Conservation (phyloP, 495 filamentous ascomycete species). For the Immersiella caudata region DNA sequence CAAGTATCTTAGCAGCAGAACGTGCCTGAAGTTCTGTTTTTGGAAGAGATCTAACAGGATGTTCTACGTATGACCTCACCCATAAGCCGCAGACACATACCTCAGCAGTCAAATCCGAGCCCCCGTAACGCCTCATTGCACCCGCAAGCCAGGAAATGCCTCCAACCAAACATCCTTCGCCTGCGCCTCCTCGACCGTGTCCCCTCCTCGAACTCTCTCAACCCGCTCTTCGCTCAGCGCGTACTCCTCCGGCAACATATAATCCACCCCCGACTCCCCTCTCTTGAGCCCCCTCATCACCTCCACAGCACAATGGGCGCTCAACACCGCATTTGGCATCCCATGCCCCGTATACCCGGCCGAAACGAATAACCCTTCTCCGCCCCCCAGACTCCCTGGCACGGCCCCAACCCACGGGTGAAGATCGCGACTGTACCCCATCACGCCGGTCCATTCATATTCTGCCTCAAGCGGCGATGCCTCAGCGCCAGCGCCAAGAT, state of each 20-base stretch:
- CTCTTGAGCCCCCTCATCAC: conserved; percentile 29
- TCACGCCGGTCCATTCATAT: conserved; percentile 79
- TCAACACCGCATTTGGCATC: conserved; percentile 71
- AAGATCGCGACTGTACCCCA: conserved; percentile 74
- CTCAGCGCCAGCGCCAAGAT: conserved; percentile 18
- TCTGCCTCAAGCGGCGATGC: conserved; percentile 52
- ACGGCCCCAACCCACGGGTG: conserved; percentile 69
- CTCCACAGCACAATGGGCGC: conserved; percentile 50
- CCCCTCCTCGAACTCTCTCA: conserved; percentile 20
- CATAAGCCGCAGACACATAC: too few species aligned
- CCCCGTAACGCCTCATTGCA: too few species aligned
- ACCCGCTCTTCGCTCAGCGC: conserved; percentile 48
- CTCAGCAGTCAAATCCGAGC: too few species aligned
- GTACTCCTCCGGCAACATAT: conserved; percentile 47
- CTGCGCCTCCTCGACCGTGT: conserved; percentile 16
- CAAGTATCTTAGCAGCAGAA: too few species aligned
- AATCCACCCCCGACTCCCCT: conserved; percentile 21
- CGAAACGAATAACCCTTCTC: conserved; percentile 33
- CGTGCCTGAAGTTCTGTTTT: too few species aligned
- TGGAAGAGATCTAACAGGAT: too few species aligned
- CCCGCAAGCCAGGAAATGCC: neutral
- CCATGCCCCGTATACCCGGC: conserved; percentile 73
- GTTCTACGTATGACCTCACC: too few species aligned
- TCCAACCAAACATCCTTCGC: neutral
- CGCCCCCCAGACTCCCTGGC: conserved; percentile 45